Percentiles rank a stretch among this genome's conserved stretches.
phyloP scores from a whole-genome alignment of 208 protist species.

The Endotrypanum monterogeii region DNA sequence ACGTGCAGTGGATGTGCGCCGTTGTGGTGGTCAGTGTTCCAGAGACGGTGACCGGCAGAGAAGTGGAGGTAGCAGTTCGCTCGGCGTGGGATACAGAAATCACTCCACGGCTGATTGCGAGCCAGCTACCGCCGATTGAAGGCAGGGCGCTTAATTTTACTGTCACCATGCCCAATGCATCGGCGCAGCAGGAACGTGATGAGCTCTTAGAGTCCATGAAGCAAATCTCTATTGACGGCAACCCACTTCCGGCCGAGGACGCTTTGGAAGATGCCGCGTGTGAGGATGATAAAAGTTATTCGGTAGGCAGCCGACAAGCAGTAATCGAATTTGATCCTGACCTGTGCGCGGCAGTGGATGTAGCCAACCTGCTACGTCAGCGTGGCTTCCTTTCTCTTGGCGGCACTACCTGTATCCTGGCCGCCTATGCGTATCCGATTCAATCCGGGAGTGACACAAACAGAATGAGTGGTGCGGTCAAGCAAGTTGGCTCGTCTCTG shows the following conservation, averaged over 20 bases:
- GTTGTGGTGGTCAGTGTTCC: conserved; percentile 60
- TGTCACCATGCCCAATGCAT: conserved; percentile 30
- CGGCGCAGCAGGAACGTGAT: conserved; percentile 20
- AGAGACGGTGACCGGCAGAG: conserved; percentile 13
- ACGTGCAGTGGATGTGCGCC: conserved; percentile 61
- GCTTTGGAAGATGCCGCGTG: conserved; percentile 7
- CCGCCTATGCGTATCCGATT: conserved; percentile 64
- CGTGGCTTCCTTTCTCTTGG: conserved; percentile 36
- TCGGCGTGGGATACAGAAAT: conserved; percentile 52
- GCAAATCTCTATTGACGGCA: conserved; percentile 17
- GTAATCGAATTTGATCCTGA: conserved; percentile 72
- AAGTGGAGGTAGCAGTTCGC: conserved; percentile 51
- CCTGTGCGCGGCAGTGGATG: conserved; percentile 49
- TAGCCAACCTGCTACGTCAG: conserved; percentile 44
- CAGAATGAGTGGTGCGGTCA: conserved; percentile 40
- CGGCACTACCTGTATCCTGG: conserved; percentile 44
- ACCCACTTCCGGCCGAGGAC: conserved; percentile 11
- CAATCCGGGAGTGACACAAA: conserved; percentile 28
- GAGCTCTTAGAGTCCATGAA: conserved; percentile 21
- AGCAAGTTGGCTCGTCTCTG: conserved; percentile 65
- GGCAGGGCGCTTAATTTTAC: conserved; percentile 61
- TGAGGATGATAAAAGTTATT: conserved; percentile 20
- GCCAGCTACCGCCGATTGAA: conserved; percentile 33
- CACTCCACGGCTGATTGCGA: conserved; percentile 23
- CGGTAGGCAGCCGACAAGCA: conserved; percentile 41